phyloP scores from a whole-genome alignment of 495 filamentous ascomycete genomes.

The Chaetomium cochliodes region DNA sequence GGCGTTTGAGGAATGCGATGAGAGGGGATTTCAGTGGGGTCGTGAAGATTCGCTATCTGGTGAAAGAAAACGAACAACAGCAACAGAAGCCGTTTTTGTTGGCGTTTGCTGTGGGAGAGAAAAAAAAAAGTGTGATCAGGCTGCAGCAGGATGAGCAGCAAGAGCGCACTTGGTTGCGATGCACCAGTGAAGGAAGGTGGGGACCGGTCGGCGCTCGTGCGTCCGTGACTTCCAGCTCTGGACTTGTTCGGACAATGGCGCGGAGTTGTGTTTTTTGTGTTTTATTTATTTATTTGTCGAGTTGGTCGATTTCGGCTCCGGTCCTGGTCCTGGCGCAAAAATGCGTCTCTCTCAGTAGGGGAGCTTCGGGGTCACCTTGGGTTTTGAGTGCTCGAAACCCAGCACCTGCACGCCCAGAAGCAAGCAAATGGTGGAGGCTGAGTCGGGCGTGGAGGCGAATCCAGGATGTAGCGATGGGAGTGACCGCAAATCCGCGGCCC shows the following conservation, averaged over 20 bases:
- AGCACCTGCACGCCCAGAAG: neutral
- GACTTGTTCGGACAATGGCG: slow-evolving; percentile 16
- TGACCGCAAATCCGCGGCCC: slow-evolving; percentile 15
- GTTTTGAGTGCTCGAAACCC: neutral
- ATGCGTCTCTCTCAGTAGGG: neutral
- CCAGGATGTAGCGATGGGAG: slow-evolving; percentile 5
- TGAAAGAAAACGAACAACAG: slow-evolving; percentile 20
- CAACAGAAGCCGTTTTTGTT: slow-evolving; percentile 13
- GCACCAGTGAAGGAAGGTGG: slow-evolving; percentile 28
- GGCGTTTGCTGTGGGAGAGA: neutral
- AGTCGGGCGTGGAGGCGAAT: slow-evolving; percentile 18
- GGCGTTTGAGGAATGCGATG: neutral
- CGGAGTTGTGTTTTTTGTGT: neutral
- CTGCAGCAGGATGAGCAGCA: slow-evolving; percentile 30
- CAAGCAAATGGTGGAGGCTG: slow-evolving; percentile 15
- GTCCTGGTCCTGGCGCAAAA: slow-evolving; percentile 7
- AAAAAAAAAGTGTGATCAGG: slow-evolving; percentile 36
- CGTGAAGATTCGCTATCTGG: slow-evolving; percentile 2
- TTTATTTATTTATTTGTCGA: neutral
- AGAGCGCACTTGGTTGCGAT: slow-evolving; percentile 27
- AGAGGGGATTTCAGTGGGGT: slow-evolving; percentile 3
- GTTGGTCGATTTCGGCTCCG: slow-evolving; percentile 4
- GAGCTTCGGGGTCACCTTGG: neutral
- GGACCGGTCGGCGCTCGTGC: slow-evolving; percentile 28
- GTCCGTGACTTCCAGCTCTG: slow-evolving; percentile 26